phyloP scores from a whole-genome alignment of 352 stramenopile genomes.

The Phytophthora ohioensis region DNA sequence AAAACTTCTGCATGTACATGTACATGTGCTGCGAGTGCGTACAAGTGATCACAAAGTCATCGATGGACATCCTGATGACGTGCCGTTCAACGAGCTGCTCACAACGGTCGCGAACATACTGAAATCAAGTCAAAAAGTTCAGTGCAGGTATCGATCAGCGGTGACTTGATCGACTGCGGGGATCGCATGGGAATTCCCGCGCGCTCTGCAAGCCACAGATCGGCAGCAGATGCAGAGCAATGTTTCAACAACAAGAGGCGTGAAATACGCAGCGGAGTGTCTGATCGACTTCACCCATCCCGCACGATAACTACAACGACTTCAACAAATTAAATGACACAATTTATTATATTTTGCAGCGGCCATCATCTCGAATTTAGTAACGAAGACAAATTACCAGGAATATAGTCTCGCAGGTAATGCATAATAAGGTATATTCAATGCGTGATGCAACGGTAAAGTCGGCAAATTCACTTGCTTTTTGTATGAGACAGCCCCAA shows the following conservation, averaged over 20 bases:
- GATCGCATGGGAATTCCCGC: background rate
- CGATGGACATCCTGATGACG: conserved; percentile 11
- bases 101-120: background rate
- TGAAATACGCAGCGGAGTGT: conserved; percentile 3
- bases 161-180: background rate
- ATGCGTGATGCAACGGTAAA: conserved; percentile 5
- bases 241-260: conserved; percentile 7
- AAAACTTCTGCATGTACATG: conserved; percentile 6
- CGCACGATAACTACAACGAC: background rate
- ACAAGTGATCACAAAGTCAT: background rate
- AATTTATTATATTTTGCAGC: background rate
- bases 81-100: no score
- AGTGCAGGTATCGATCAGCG: background rate
- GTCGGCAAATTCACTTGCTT: conserved; percentile 3
- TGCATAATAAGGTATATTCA: no score
- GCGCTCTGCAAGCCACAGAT: conserved; percentile 3
- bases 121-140: conserved; percentile 5
- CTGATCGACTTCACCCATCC: conserved; percentile 1
- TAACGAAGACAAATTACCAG: no score
- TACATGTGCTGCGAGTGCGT: background rate
- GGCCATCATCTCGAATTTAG: no score
- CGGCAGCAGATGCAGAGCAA: conserved; percentile 1
- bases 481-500: conserved; percentile 15
- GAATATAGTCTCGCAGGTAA: no score
- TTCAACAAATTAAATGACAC: background rate